Base-by-base conservation (phyloP, 257 asterid species). In the Catharanthus roseus region DNA sequence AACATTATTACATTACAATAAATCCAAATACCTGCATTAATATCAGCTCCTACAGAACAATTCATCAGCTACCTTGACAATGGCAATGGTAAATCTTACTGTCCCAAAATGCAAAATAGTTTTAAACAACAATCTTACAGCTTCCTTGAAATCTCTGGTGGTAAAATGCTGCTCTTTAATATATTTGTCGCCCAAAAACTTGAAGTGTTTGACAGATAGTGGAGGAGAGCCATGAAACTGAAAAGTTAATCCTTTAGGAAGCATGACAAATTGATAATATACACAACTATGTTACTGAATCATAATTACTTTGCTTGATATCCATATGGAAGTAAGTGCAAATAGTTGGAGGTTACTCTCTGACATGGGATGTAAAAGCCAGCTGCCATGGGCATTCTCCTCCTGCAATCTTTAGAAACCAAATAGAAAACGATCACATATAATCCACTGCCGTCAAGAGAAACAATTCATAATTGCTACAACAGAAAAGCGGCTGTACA, bases 261-360 rank as follows among this genome's bases (percentile, higher is more conserved):
- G 73, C 56, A 61, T 53, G 60, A 51, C 45, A 69, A 82, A 75
- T 58, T 45, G 45, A 58, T 57, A 67, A 38, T 41, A 29, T 26
- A n/a, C 6, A 47, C 33, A 72, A 47, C 4, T 64, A 34, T 21
- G 50, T 44, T 10, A 61, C 28, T 36, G 23, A 65, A 57, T 10
- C 28, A 47, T 21, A 70, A 85, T 70, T 86, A 89, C 96, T 85
- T 93, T 93, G 86, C 95, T 90, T 72, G 98, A 83, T 74, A 90
- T 74, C 98, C 97, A 90, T 75, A 93, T 68, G 29, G 97, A 85
- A 76, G 81, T 83, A 74, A 93, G 96, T 45, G 85, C 88, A 82
- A 93, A 90, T n/a, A 90, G 83, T 85, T 93, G 97, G 82, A 93
- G 80, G 67, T 90, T 93, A 77, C 98, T 87, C 83, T 93, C 98